These are phyloP conservation scores for Lichtheimia ornata DNA, from an alignment of 371 early-diverging fungal species.

Conservation along the genomic window DNA sequence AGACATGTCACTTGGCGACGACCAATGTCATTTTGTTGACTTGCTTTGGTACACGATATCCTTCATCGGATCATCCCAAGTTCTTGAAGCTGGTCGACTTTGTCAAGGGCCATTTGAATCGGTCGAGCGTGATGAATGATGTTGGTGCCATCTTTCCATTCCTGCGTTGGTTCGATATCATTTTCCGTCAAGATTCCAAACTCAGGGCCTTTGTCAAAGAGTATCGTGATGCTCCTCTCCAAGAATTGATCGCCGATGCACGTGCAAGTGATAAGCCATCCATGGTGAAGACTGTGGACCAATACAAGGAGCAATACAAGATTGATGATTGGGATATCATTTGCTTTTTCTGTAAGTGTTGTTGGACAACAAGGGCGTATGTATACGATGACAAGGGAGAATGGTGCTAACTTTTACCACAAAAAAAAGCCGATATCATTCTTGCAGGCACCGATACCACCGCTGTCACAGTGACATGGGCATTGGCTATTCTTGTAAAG, in stretches of 20 bases:
- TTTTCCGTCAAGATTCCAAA: slow-evolving; percentile 1
- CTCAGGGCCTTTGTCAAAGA: slow-evolving; percentile 3
- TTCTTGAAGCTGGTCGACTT: slow-evolving; percentile 8
- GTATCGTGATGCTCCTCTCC: slow-evolving; percentile 7
- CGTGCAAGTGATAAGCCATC: slow-evolving; percentile 8
- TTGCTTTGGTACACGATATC: slow-evolving; percentile 8
- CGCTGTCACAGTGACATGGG: slow-evolving; percentile 21
- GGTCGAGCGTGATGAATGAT: slow-evolving; percentile 10
- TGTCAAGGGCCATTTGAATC: slow-evolving; percentile 1
- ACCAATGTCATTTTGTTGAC: slow-evolving; percentile 13
- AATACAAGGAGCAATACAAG: slow-evolving; percentile 5
- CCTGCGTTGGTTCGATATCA: neutral
- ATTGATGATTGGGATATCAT: slow-evolving; percentile 20
- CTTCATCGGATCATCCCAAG: slow-evolving; percentile 9
- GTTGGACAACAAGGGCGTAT: no score
- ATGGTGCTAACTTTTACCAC: neutral
- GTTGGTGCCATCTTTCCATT: slow-evolving; percentile 15
- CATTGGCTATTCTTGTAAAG: slow-evolving; percentile 24
- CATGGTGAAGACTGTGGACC: slow-evolving; percentile 13
- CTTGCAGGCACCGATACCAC: slow-evolving; percentile 26
- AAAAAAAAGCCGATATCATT: slow-evolving; percentile 16
- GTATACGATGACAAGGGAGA: no score
- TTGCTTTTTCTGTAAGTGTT: slow-evolving; percentile 16
- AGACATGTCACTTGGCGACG: slow-evolving; percentile 11
- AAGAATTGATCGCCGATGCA: slow-evolving; percentile 2